Evolutionary conservation across 2,329 filamentous ascomycete genomes (phyloP), one percentile per base, ranked within the genome.

Genomic region (Colletotrichum sansevieriae): DNA sequence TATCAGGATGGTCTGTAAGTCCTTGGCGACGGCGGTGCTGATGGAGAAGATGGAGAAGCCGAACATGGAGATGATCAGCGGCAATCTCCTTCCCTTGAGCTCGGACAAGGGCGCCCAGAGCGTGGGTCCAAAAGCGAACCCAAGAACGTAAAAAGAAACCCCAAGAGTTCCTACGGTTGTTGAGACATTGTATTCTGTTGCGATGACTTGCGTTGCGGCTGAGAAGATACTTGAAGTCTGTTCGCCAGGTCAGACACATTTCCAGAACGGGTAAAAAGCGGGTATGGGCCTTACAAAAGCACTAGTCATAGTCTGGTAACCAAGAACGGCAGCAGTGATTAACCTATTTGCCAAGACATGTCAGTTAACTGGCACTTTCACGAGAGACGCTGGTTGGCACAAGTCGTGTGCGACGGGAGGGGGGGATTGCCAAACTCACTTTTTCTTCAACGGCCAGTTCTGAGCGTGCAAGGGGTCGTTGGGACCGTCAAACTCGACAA

Each of bases 381-480:
- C 12, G 35, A 39, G 8, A 41, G 29, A 8, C 1, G 29, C 4
- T 10, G 11, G 2, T 47, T n/a, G 18, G 39, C 12, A 13, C 29
- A 47, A 7, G 39, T 33, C 25, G 25, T 25, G n/a, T 18, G 18
- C 79, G 49, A 15, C 4, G 37, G 39, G 22, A 25, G 29, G 29
- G 8, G 29, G 29, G 7, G 2, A 9, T 7, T 11, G 60, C 44
- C 25, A 13, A 3, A 83, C 85, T 75, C 78, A 88, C 89, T 97
- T 97, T 83, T 92, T 95, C 76, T 82, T 87, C 62, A 92, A 75
- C 0, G 92, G 86, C 94, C 94, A 97, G 77, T 97, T 97, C 81
- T 95, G 92, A 1, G 93, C 91, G 78, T 97, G 94, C 69, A 95
- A 76, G 2, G 94, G 94, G 75, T 97, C 94, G 71, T 94, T 86